Base-by-base conservation (phyloP, 352 stramenopile species). In the Vaucheria bursata region DNA sequence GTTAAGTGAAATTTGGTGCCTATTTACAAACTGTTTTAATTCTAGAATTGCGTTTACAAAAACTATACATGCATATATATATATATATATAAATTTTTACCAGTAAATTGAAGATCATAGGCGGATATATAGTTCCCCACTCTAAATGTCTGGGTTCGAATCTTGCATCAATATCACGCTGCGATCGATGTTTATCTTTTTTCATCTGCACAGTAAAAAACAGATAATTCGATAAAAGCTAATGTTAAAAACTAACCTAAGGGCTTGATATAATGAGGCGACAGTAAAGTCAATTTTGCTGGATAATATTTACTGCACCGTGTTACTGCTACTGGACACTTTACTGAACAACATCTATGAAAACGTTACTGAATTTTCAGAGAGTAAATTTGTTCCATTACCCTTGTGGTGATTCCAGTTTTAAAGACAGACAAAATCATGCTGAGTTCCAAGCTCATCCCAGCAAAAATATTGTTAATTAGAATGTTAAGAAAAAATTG, bases 61-160 rank as follows among this genome's bases (percentile, higher is more conserved):
- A 59, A 59, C 18, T 59, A 59, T 59, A 59, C 45, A 18, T 59
- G 18, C 18, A 18, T n/a, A 59, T 18, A 59, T 8, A 38, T n/a
- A n/a, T n/a, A n/a, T n/a, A n/a, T n/a, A 75, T 73, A 25, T 38
- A 4, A 32, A 1, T 38, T 70, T 77, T 71, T 40, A 86, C 80
- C 40, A 84, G 32, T 25, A 83, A 65, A n/a, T 75, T 64, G 52
- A 84, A 82, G n/a, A 84, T 65, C 8, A 85, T 52, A 3, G 50
- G 33, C 4, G 84, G 84, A 8, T 84, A 71, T 35, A 84, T 64
- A 33, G 79, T 29, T 2, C 84, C 81, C 78, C 78, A 87, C 64
- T 78, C 79, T 5, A 86, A 33, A 1, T 50, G 74, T 1, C 36
- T 52, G n/a, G 84, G 78, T 12, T 25, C 73, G 36, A 79, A 72